A percentile compares a stretch with the other conserved stretches of the same genome.
Conservation (phyloP, 108 stramenopile genomes). For the Aurantiochytrium sp. region DNA sequence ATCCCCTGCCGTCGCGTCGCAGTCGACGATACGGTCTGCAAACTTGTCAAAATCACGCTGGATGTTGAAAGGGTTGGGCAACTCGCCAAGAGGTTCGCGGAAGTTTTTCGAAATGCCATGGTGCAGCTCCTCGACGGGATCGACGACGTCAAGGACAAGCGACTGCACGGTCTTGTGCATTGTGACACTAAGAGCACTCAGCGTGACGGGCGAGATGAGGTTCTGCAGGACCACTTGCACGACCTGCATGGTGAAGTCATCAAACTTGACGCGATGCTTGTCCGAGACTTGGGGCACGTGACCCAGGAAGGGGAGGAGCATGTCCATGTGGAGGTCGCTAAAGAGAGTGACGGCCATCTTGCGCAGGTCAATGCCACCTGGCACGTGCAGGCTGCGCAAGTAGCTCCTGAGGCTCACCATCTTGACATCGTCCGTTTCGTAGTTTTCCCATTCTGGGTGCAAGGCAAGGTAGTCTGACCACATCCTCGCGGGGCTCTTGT, state of each 20-base stretch:
- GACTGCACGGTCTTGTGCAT: conserved; percentile 2
- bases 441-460: neutral
- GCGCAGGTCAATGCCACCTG: neutral
- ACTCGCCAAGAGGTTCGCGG: neutral
- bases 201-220: neutral
- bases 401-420: neutral
- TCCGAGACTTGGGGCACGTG: neutral
- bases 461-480: neutral
- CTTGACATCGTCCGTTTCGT: neutral
- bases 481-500: neutral
- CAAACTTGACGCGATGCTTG: neutral
- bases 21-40: neutral
- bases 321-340: neutral
- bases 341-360: neutral
- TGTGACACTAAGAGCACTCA: neutral
- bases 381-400: neutral
- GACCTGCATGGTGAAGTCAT: neutral
- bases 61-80: neutral
- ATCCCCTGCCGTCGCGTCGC: neutral
- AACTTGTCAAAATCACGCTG: neutral
- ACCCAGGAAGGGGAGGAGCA: neutral
- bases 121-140: neutral
- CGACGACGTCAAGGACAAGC: neutral
- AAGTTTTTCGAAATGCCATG: neutral
- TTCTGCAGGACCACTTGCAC: neutral